phyloP scores from a whole-genome alignment of 2,329 filamentous ascomycete species.

The Cytospora piceae region DNA sequence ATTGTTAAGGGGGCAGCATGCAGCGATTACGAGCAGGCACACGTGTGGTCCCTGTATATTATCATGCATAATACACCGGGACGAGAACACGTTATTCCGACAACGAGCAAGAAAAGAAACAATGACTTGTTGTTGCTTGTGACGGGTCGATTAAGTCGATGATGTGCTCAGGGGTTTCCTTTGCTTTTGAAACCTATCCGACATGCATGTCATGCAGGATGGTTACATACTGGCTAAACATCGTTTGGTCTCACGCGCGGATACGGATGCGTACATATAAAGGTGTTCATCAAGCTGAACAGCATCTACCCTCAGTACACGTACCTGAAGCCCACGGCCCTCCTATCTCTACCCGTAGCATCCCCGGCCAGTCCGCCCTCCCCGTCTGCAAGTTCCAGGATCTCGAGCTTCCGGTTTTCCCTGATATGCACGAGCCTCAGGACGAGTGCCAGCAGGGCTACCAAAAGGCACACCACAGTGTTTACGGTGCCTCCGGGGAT shows the following conservation, averaged over 20 bases:
- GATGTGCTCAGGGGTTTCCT: background rate
- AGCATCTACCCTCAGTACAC: conserved; percentile 33
- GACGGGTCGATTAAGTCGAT: background rate
- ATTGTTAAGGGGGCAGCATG: background rate
- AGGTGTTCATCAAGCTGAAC: background rate
- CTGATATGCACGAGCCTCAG: conserved; percentile 58
- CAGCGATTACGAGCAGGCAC: background rate
- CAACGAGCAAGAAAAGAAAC: background rate
- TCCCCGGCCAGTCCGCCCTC: conserved; percentile 45
- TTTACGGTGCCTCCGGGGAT: conserved; percentile 62
- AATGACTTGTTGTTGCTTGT: background rate
- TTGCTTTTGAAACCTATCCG: background rate
- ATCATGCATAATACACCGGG: background rate
- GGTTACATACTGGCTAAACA: background rate
- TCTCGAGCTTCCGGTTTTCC: conserved; percentile 64
- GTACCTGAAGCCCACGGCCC: conserved; percentile 38
- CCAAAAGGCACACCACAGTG: conserved; percentile 64
- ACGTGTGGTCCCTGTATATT: background rate
- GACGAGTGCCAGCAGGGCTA: conserved; percentile 55
- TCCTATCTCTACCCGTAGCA: conserved; percentile 34
- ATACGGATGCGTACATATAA: background rate
- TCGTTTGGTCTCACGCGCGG: background rate
- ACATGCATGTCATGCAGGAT: background rate
- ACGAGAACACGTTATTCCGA: background rate
- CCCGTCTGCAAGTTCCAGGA: conserved; percentile 33